Conservation (phyloP, 1,284 basidiomycete genomes). For the Trichosporon sp. region DNA sequence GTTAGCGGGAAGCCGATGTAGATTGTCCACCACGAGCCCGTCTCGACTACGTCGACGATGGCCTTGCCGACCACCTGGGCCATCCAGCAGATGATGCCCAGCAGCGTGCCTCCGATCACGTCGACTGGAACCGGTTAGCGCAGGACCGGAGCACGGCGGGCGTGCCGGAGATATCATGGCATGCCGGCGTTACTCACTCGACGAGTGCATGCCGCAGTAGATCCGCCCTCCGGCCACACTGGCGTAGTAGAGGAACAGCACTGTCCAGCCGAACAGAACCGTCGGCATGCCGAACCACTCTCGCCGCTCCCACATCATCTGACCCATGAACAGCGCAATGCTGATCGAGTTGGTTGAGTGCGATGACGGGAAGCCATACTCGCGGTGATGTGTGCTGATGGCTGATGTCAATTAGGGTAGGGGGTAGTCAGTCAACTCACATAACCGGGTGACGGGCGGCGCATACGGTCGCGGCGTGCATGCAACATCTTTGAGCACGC, state of each 20-base stretch:
- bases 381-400: constrained; percentile 68
- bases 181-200: constrained; percentile 22
- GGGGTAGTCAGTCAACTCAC: constrained; percentile 25
- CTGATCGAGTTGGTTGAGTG: constrained; percentile 89
- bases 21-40: constrained; percentile 60
- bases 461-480: constrained; percentile 87
- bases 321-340: constrained; percentile 67
- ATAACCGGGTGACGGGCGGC: constrained; percentile 78
- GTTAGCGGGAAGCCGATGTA: constrained; percentile 59
- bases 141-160: no score
- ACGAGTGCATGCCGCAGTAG: constrained; percentile 85
- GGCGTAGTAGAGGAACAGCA: constrained; percentile 61
- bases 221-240: constrained; percentile 83
- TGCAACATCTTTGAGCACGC: constrained; percentile 79
- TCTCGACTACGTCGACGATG: constrained; percentile 50
- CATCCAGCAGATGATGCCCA: constrained; percentile 66
- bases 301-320: constrained; percentile 31
- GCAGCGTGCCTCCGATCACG: constrained; percentile 59
- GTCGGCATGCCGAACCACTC: constrained; percentile 14
- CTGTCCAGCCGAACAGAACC: constrained; percentile 22
- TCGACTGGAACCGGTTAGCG: constrained; percentile 53
- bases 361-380: constrained; percentile 79
- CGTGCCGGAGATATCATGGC: no score
- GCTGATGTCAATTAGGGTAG: constrained; percentile 51
- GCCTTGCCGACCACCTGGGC: constrained; percentile 43